Percentiles rank a stretch among this genome's conserved stretches.
Conservation (phyloP, 192 early-diverging fungal species). For the Coemansia sp. region DNA sequence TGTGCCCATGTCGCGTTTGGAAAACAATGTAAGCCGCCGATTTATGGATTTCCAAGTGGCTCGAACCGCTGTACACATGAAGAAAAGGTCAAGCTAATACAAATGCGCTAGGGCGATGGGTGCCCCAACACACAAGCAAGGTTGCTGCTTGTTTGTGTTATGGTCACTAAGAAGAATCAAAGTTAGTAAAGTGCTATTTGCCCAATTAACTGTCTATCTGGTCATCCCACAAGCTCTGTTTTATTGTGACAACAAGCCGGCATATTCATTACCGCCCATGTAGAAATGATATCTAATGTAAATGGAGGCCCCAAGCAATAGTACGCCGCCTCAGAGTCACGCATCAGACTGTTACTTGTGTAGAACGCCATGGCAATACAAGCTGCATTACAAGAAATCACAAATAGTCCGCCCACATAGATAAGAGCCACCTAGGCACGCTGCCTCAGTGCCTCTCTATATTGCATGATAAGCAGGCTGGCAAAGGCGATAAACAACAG, state of each 20-base stretch:
- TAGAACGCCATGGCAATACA: constrained; percentile 8
- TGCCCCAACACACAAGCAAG: neutral
- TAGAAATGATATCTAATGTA: constrained; percentile 1
- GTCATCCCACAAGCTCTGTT: neutral
- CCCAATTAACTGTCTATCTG: neutral
- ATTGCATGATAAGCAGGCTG: neutral
- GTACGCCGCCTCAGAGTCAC: constrained; percentile 10
- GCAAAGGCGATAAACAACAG: constrained; percentile 2
- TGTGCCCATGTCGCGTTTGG: neutral
- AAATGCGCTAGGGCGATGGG: neutral
- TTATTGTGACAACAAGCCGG: constrained; percentile 2
- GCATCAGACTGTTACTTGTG: neutral
- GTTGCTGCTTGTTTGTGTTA: neutral
- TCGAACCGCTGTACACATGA: neutral
- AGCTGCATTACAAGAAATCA: constrained; percentile 3
- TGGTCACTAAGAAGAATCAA: neutral
- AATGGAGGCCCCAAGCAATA: constrained; percentile 17
- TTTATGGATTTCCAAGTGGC: neutral
- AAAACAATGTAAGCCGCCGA: neutral
- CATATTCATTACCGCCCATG: constrained; percentile 13
- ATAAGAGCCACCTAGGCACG: constrained; percentile 1
- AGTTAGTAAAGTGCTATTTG: no score
- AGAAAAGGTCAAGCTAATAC: neutral
- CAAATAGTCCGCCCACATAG: constrained; percentile 2
- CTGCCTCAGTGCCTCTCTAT: neutral